phyloP scores from a whole-genome alignment of 164 flowering plant genomes.

The Vitis vinifera region ASM3070453v1 NC_081810.1:24284001-24284500 shows the following conservation, averaged over 20 bases:
- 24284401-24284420: constrained; percentile 1
- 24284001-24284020: no score
- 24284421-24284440: neutral
- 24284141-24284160: constrained; percentile 64
- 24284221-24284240: constrained; percentile 39
- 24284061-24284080: no score
- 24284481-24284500: no score
- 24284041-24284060: no score
- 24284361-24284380: constrained; percentile 89
- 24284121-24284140: neutral
- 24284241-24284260: constrained; percentile 41
- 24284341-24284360: constrained; percentile 65
- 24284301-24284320: constrained; percentile 39
- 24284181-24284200: constrained; percentile 81
- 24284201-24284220: constrained; percentile 57
- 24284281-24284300: constrained; percentile 21
- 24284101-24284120: neutral
- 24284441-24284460: neutral
- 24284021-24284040: no score
- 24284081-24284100: neutral
- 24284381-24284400: constrained; percentile 26
- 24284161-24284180: constrained; percentile 93
- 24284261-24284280: constrained; percentile 38
- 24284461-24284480: neutral
- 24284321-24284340: constrained; percentile 46